Base-by-base conservation (phyloP, 345 rosid species). In the Gossypium raimondii region DNA sequence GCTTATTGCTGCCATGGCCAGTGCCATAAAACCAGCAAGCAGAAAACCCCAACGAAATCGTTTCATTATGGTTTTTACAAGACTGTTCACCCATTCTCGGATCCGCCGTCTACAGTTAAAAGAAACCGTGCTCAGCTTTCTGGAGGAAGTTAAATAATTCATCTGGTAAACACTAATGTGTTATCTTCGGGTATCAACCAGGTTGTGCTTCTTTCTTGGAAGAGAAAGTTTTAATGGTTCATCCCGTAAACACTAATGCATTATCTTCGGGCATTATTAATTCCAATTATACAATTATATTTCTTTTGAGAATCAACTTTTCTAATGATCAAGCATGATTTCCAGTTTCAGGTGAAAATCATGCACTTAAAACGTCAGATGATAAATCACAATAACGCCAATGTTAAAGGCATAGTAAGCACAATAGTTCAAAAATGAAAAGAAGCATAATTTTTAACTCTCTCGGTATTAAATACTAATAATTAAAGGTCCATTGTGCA, bases 31-130 rank as follows among this genome's bases (percentile, higher is more conserved):
- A 70, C 98, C 98, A 3, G 85, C 90, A 1, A 85, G 76, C 9
- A 91, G 58, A 78, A 87, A 89, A 22, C 86, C 92, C 97, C 98
- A 95, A n/a, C 80, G 84, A 84, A 87, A 95, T 83, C 84, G 83
- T 82, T 84, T 86, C 72, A 78, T 34, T 34, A 95, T 74, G 13
- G 83, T 86, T 80, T 89, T 93, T 45, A 91, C 47, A 11, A 88
- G 73, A 74, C 85, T 90, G 45, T 59, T 79, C 62, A 89, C 50
- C 94, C 94, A 86, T 73, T 62, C 73, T 58, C 73, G 81, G 43
- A 89, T 82, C 38, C 84, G 86, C 88, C 85, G 85, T 47, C 98
- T 93, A 29, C 29, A 43, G 18, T 77, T 38, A 64, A 73, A 18
- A 27, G 24, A 27, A 20, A 57, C 13, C 52, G 56, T 53, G 27